phyloP scores from a whole-genome alignment of 805 yeast species.

The Candida pini region DNA sequence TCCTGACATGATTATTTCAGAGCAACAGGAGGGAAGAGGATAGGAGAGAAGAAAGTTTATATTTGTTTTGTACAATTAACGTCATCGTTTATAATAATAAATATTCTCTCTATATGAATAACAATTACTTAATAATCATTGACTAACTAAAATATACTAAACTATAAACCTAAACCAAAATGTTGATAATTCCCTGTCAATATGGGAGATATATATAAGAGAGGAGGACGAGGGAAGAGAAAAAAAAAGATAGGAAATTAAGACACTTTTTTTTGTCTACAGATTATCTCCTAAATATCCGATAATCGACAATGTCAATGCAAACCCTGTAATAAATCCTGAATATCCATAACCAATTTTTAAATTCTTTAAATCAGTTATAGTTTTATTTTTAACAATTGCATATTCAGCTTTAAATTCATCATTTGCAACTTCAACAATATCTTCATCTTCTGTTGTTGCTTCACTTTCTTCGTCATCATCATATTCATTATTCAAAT shows the following conservation, averaged over 20 bases:
- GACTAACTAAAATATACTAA: too few relatives aligned
- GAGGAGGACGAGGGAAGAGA: not conserved
- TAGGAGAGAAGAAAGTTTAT: too few relatives aligned
- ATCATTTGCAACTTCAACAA: conserved; percentile 31
- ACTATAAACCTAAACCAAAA: too few relatives aligned
- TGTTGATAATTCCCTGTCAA: too few relatives aligned
- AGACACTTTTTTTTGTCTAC: too few relatives aligned
- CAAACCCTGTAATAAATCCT: conserved; percentile 36
- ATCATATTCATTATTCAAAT: conserved; percentile 23
- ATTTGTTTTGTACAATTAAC: too few relatives aligned
- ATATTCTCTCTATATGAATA: too few relatives aligned
- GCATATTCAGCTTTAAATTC: conserved; percentile 29
- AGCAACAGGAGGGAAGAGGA: too few relatives aligned
- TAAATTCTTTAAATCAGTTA: conserved; percentile 28
- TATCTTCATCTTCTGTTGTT: conserved; percentile 22
- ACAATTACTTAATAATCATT: too few relatives aligned
- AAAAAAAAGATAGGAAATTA: not conserved
- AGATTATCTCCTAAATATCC: conserved; percentile 54
- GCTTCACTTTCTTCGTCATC: conserved; percentile 20
- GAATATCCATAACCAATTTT: conserved; percentile 35
- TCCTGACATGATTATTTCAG: too few relatives aligned
- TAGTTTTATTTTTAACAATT: conserved; percentile 33
- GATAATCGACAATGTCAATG: conserved; percentile 43
- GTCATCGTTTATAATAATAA: too few relatives aligned
- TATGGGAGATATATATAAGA: not conserved